A percentile compares a stretch with the other conserved stretches of the same genome.
These are phyloP conservation scores for Lachnellula arida DNA, from an alignment of 2,329 filamentous ascomycete species.

Conservation along the genomic window DNA sequence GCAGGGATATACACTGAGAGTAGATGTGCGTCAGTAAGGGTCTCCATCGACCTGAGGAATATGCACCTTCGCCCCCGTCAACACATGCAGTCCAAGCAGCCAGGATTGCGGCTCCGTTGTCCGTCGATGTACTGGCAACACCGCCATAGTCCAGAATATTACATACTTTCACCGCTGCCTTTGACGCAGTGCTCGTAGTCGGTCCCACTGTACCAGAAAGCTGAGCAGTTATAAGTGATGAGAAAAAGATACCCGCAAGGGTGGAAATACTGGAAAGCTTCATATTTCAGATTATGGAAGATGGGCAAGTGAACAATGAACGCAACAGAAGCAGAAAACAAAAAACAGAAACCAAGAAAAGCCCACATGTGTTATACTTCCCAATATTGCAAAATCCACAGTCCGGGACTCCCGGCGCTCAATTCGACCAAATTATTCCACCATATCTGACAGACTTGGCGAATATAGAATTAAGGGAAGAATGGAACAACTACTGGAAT, in stretches of 20 bases:
- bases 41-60: not conserved
- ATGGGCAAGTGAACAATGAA: too few relatives aligned
- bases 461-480: too few relatives aligned
- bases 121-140: conserved; percentile 41
- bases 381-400: too few relatives aligned
- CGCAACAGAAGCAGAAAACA: too few relatives aligned
- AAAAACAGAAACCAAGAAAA: too few relatives aligned
- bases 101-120: conserved; percentile 40
- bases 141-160: conserved; percentile 44
- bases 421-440: too few relatives aligned
- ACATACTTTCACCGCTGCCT: conserved; percentile 32
- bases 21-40: not conserved
- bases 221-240: conserved; percentile 14
- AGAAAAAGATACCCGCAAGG: conserved; percentile 6
- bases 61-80: conserved; percentile 34
- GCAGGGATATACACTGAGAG: conserved; percentile 21
- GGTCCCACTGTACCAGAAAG: conserved; percentile 26
- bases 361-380: too few relatives aligned
- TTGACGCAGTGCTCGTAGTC: conserved; percentile 21
- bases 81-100: conserved; percentile 42
- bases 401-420: too few relatives aligned
- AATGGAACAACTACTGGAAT: too few relatives aligned
- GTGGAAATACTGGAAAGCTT: conserved; percentile 8
- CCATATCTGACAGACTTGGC: too few relatives aligned
- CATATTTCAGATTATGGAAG: conserved; percentile 4